Conservation (phyloP, 2,329 filamentous ascomycete species). For the Exophiala phaeomuriformis region DNA sequence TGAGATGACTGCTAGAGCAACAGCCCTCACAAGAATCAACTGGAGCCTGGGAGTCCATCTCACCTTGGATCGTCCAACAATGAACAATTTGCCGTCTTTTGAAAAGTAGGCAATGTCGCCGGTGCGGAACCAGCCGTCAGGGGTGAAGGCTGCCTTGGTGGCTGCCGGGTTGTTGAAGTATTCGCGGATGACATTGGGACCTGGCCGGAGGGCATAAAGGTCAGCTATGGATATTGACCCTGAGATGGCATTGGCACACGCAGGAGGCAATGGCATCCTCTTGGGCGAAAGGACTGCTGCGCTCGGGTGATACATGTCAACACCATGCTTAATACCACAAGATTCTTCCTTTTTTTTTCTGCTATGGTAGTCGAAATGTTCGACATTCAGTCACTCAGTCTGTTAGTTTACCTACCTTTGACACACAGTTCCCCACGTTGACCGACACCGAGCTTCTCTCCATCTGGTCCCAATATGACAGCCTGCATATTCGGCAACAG, state of each 20-base stretch:
- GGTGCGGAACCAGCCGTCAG: constrained; percentile 38
- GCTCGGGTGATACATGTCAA: too few relatives aligned
- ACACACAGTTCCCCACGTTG: constrained; percentile 36
- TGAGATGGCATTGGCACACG: too few relatives aligned
- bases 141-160: constrained; percentile 27
- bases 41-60: background rate
- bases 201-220: background rate
- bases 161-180: constrained; percentile 31
- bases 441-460: constrained; percentile 29
- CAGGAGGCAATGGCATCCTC: too few relatives aligned
- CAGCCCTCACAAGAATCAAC: background rate
- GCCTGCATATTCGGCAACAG: constrained; percentile 33
- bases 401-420: constrained; percentile 24
- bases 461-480: constrained; percentile 34
- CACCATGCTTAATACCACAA: too few relatives aligned
- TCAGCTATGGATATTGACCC: too few relatives aligned
- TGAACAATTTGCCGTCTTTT: constrained; percentile 35
- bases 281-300: too few relatives aligned
- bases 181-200: constrained; percentile 17
- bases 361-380: too few relatives aligned
- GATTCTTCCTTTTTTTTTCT: too few relatives aligned
- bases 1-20: too few relatives aligned
- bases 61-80: constrained; percentile 37
- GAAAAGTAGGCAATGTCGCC: constrained; percentile 36
- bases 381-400: too few relatives aligned